Evolutionary conservation across 805 yeast species (phyloP), one percentile per base, ranked within the genome.

Genomic region (Metschnikowia proteae): DNA sequence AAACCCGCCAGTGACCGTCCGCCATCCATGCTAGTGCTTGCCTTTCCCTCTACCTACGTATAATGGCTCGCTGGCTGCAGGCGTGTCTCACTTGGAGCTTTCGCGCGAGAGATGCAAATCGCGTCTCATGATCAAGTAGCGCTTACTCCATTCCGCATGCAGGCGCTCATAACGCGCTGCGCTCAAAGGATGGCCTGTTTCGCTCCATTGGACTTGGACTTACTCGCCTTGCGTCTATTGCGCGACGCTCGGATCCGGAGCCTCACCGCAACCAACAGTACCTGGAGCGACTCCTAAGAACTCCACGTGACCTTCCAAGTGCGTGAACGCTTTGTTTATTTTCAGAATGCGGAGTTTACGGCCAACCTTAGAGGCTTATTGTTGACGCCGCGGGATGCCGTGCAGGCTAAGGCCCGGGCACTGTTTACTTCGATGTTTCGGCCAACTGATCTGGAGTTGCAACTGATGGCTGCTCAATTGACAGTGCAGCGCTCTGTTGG

Each of bases 71-170:
- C 32, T 28, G 32, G 25, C 30, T 40, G 43, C 36, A 40, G 43
- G 28, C 35, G 36, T 40, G 43, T 40, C 43, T 40, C 28, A 22
- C 10, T 25, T 31, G 10, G 41, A 35, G 22, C 22, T 8, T 38
- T 38, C 36, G 43, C 43, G 43, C 41, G 25, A 38, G 13, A 27
- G 43, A 25, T 40, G 43, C 43, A 40, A 40, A 40, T 40, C 43
- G 43, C 43, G 43, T 40, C 43, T 40, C 36, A 31, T 22, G 10
- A 31, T 17, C 32, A 25, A 38, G n/a, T 28, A 37, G 22, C 32
- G 39, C 39, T 37, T 37, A 37, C 30, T 37, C 39, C 11, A 25
- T 4, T 36, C n/a, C 30, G 27, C 6, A 22, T 7, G 39, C 39
- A 25, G 8, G 43, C 33, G 43, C 43, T 40, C 43, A 31, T 40